Evolutionary conservation across 441 rosid genomes (phyloP), one percentile per base, ranked within the genome.

Genomic region (Dalechampia spathulata): DNA sequence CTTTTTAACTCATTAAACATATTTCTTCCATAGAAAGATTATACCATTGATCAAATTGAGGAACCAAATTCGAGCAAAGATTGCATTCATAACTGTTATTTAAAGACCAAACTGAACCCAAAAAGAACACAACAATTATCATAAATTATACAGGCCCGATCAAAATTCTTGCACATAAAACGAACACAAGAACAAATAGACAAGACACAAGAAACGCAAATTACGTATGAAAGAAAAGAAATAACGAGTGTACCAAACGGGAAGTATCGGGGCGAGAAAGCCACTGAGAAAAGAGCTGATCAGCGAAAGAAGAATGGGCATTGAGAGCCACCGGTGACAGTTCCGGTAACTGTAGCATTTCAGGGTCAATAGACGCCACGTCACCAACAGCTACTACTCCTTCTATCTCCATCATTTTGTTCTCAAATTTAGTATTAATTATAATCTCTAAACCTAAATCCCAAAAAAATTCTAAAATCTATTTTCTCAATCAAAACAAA

Each of bases 241-340:
- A 54, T 54, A 8, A 27, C 7, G 14, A 10, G 16, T 23, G n/a
- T 81, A 87, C 96, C 96, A 79, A 73, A 39, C 75, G 79, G 44
- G 43, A 56, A 64, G 87, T 76, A 21, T 83, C 86, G 4, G 92
- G 84, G 26, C 85, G 85, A 19, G 98, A 87, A 68, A 87, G 96
- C 96, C 98, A 90, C 66, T 71, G 83, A 22, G 81, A 78, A 76
- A 83, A 87, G 61, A 87, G 72, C 38, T 68, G 69, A 53, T 83
- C 80, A 17, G 81, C 83, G 43, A 82, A 67, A 37, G 64, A 64
- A 41, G 80, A 72, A 52, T 70, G 72, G 10, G 79, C 49, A 73
- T 85, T 83, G 32, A 85, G 72, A 34, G 75, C 78, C 42, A 61
- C 54, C 14, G 85, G 82, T 63, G 94, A 73, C 49, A 82, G 64